Percentiles rank a stretch among this genome's conserved stretches.
Evolutionary conservation across 2,329 filamentous ascomycete species (phyloP).

Genomic region (Colletotrichum paranaense): DNA sequence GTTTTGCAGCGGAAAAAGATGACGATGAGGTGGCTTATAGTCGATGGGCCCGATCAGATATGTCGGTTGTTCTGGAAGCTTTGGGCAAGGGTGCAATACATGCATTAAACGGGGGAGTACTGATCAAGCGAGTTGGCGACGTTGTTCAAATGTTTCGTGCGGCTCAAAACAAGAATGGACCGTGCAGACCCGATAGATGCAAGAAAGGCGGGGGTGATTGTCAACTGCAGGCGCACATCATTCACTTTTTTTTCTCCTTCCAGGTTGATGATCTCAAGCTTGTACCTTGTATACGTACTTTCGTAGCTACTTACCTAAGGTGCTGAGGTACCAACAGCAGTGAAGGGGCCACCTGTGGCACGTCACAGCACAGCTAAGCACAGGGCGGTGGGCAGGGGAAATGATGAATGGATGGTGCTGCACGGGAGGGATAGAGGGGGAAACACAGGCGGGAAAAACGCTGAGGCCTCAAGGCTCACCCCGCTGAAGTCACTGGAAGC

Average conservation of each 20-base stretch:
- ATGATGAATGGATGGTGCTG: neutral
- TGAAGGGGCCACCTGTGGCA: neutral
- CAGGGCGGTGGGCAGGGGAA: neutral
- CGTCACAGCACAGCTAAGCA: too few species aligned
- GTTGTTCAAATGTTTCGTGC: conserved; percentile 23
- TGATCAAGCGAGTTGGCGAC: conserved; percentile 13
- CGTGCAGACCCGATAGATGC: conserved; percentile 20
- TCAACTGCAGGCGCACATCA: neutral
- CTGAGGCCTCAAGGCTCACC: neutral
- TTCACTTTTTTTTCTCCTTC: neutral
- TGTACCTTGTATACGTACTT: neutral
- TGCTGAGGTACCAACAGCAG: neutral
- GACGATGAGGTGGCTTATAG: neutral
- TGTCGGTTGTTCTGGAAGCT: conserved; percentile 18
- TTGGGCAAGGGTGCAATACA: conserved; percentile 1
- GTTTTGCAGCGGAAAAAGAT: neutral
- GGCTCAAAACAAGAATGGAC: conserved; percentile 19
- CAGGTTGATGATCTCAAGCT: neutral
- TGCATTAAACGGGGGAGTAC: conserved; percentile 19
- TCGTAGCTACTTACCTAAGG: too few species aligned
- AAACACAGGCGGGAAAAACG: neutral
- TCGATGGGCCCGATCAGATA: neutral
- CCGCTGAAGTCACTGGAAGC: neutral
- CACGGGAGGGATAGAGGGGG: neutral
- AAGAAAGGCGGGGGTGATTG: conserved; percentile 8